Conservation (phyloP, 495 filamentous ascomycete genomes). For the Penicillium simplicissimum region DNA sequence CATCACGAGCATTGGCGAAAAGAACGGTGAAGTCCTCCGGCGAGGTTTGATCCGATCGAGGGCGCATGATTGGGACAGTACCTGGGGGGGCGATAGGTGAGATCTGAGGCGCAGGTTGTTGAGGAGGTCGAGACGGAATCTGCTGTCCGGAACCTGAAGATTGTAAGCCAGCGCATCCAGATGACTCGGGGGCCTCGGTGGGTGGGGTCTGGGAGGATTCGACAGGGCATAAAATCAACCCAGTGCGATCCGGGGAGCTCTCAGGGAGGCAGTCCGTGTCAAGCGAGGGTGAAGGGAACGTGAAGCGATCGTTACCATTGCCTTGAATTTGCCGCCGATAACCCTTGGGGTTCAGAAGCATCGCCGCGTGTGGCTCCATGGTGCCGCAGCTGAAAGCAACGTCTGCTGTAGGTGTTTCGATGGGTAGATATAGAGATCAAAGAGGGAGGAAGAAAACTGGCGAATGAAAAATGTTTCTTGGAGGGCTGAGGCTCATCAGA, state of each 20-base stretch:
- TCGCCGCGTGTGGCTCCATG: slow-evolving; percentile 47
- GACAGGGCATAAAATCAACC: neutral
- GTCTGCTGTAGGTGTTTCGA: neutral
- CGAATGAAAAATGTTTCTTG: neutral
- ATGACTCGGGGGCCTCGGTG: slow-evolving; percentile 15
- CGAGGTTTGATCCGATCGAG: slow-evolving; percentile 13
- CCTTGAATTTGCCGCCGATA: slow-evolving; percentile 36
- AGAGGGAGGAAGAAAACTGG: slow-evolving; percentile 7
- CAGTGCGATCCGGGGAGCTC: neutral
- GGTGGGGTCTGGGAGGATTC: slow-evolving; percentile 13
- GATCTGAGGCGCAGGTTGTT: slow-evolving; percentile 7
- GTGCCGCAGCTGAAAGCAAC: slow-evolving; percentile 6
- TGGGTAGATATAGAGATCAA: neutral
- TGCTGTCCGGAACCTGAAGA: slow-evolving; percentile 24
- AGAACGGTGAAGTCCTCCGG: slow-evolving; percentile 28
- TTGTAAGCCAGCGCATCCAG: slow-evolving; percentile 27
- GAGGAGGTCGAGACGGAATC: slow-evolving; percentile 15
- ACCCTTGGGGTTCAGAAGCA: slow-evolving; percentile 45
- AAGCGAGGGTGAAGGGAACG: slow-evolving; percentile 5
- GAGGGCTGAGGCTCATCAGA: slow-evolving; percentile 10
- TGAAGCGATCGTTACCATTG: slow-evolving; percentile 35
- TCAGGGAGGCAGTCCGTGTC: neutral
- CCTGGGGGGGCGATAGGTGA: slow-evolving; percentile 30
- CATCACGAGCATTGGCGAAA: slow-evolving; percentile 25
- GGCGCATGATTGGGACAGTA: slow-evolving; percentile 28